These are phyloP conservation scores for Cystoderma amianthinum DNA, from an alignment of 768 basidiomycete genomes.

Conservation along the genomic window DNA sequence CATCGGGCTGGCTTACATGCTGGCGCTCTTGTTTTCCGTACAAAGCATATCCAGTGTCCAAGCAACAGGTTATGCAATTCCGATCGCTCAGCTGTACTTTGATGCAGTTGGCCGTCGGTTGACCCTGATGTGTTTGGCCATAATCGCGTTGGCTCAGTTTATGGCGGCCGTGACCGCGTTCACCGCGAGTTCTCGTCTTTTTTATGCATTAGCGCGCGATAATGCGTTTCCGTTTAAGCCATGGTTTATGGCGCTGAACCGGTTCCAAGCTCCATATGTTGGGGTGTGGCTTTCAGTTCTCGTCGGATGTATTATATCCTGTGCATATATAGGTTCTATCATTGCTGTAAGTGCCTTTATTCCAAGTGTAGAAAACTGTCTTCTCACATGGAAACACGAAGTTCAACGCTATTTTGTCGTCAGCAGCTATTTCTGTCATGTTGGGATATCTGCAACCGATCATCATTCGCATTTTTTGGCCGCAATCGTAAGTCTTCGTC, in stretches of 20 bases:
- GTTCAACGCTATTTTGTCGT: slow-evolving; percentile 53
- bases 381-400: slow-evolving; percentile 8
- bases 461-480: slow-evolving; percentile 53
- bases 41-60: slow-evolving; percentile 45
- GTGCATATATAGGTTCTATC: slow-evolving; percentile 49
- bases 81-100: slow-evolving; percentile 51
- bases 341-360: slow-evolving; percentile 35
- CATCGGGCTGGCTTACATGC: slow-evolving; percentile 50
- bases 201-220: slow-evolving; percentile 52
- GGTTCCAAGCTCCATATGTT: slow-evolving; percentile 45
- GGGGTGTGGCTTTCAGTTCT: slow-evolving; percentile 51
- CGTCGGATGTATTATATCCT: slow-evolving; percentile 46
- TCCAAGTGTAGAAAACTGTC: not conserved
- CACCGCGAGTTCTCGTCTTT: slow-evolving; percentile 49
- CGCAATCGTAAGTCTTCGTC: slow-evolving; percentile 29
- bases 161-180: slow-evolving; percentile 53
- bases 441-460: slow-evolving; percentile 52
- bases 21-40: slow-evolving; percentile 50
- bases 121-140: slow-evolving; percentile 42
- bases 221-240: slow-evolving; percentile 40
- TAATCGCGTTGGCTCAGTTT: slow-evolving; percentile 42
- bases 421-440: slow-evolving; percentile 52
- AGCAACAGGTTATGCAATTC: slow-evolving; percentile 44
- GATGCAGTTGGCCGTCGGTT: slow-evolving; percentile 43
- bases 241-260: slow-evolving; percentile 42